These are phyloP conservation scores for Eucalyptus pauciflora DNA, from an alignment of 345 rosid genomes.

Conservation along the genomic window DNA sequence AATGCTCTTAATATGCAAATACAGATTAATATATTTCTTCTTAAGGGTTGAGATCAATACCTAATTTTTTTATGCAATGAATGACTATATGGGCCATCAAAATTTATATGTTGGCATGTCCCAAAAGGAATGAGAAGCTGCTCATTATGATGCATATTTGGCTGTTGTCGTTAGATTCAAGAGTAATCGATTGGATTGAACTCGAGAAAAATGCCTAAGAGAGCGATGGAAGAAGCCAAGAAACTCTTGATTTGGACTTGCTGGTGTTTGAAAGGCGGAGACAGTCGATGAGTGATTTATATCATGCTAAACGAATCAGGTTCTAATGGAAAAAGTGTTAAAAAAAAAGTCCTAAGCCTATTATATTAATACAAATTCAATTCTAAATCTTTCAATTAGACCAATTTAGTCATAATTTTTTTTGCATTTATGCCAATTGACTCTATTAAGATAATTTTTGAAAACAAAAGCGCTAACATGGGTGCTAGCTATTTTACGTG, in stretches of 20 bases:
- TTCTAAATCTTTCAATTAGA: no score
- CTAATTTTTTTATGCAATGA: no score
- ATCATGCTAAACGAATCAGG: not conserved
- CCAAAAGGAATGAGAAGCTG: conserved; percentile 11
- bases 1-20: not conserved
- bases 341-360: no score
- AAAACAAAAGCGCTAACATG: no score
- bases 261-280: not conserved
- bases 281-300: not conserved
- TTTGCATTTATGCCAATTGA: no score
- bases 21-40: no score
- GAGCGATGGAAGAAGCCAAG: not conserved
- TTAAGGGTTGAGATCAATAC: no score
- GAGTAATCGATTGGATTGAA: not conserved
- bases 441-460: no score
- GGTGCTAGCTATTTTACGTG: no score
- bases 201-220: not conserved
- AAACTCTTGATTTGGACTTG: not conserved
- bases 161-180: not conserved
- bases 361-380: no score
- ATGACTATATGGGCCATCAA: not conserved
- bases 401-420: no score
- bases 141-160: conserved; percentile 22
- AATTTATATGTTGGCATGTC: no score
- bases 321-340: not conserved